These are phyloP conservation scores for Diversispora eburnea DNA, from an alignment of 192 early-diverging fungal genomes.

Conservation along the genomic window DNA sequence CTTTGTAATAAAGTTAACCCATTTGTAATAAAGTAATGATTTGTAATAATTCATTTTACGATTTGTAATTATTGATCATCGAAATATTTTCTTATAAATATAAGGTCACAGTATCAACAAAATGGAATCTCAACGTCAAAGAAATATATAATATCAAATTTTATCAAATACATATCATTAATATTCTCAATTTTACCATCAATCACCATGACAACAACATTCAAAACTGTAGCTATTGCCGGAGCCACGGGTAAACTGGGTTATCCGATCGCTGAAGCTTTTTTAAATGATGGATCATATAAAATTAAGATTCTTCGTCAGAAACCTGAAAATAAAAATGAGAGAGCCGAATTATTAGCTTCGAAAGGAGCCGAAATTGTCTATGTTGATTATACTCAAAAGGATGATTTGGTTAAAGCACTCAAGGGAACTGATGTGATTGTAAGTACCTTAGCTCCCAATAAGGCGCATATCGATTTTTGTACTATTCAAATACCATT, in stretches of 20 bases:
- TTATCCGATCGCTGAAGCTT: conserved; percentile 8
- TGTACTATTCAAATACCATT: conserved; percentile 1
- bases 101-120: too few relatives aligned
- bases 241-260: conserved; percentile 16
- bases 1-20: too few relatives aligned
- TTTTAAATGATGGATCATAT: conserved; percentile 26
- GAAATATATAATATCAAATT: too few relatives aligned
- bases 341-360: conserved; percentile 2
- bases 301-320: conserved; percentile 21
- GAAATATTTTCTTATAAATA: too few relatives aligned
- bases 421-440: conserved; percentile 21
- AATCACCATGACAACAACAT: too few relatives aligned
- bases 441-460: background rate
- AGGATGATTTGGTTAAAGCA: conserved; percentile 26
- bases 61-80: too few relatives aligned
- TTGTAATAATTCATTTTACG: too few relatives aligned
- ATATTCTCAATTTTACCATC: too few relatives aligned
- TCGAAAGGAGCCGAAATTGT: conserved; percentile 19
- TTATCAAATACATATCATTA: too few relatives aligned
- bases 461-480: background rate
- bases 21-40: too few relatives aligned
- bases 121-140: too few relatives aligned
- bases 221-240: background rate
- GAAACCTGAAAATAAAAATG: conserved; percentile 6
- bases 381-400: conserved; percentile 23